Evolutionary conservation across 106 monocot genomes (phyloP).

Genomic region (Hemerocallis citrina): DNA sequence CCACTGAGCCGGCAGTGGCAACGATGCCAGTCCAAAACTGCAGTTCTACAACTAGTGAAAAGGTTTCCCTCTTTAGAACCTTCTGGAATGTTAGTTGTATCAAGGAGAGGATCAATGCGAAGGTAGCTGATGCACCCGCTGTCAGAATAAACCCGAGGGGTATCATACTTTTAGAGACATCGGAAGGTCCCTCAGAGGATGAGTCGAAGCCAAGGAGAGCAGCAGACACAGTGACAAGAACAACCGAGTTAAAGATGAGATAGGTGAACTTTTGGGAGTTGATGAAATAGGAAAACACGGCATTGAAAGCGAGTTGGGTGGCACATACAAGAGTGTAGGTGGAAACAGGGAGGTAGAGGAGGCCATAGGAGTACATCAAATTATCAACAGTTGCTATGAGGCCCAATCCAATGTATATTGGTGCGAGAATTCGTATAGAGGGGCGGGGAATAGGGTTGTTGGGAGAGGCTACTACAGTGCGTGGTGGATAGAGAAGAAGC

Average conservation of each 20-base stretch:
- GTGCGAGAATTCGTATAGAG: conserved; percentile 14
- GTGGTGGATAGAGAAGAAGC: conserved; percentile 10
- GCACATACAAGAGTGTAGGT: conserved; percentile 43
- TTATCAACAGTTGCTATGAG: conserved; percentile 30
- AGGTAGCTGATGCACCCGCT: conserved; percentile 31
- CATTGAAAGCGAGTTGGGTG: conserved; percentile 44
- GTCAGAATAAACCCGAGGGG: conserved; percentile 24
- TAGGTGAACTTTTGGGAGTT: conserved; percentile 38
- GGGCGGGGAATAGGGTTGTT: not conserved
- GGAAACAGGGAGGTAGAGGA: conserved; percentile 42
- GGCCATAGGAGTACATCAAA: conserved; percentile 48
- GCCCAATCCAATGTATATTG: conserved; percentile 18
- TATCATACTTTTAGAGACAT: conserved; percentile 5
- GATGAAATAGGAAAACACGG: conserved; percentile 37
- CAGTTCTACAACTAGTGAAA: conserved; percentile 28
- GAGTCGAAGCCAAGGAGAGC: conserved; percentile 18
- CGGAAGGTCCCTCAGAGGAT: conserved; percentile 5
- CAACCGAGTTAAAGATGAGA: conserved; percentile 32
- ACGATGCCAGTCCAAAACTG: conserved; percentile 23
- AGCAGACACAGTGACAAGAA: conserved; percentile 32
- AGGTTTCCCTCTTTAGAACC: conserved; percentile 24
- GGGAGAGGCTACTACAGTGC: not conserved
- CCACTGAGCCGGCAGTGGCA: conserved; percentile 9
- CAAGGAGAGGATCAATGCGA: conserved; percentile 32
- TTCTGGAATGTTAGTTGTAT: conserved; percentile 38